Evolutionary conservation across 2,329 filamentous ascomycete species (phyloP), one percentile per base, ranked within the genome.

Genomic region (Aureobasidium sp.): DNA sequence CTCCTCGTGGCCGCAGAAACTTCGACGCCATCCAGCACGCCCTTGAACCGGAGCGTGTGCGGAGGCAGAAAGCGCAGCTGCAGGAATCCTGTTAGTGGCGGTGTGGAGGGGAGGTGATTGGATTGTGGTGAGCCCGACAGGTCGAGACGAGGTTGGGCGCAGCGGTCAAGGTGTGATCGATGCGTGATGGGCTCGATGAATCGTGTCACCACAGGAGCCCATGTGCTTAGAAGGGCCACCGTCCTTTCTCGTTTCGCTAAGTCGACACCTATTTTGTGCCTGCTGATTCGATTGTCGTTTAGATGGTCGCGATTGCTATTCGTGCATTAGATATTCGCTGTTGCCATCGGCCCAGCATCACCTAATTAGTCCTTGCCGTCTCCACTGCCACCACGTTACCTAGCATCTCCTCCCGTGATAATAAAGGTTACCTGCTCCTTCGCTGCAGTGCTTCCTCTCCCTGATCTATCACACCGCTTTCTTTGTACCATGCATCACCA

Each of bases 81-180:
- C 55, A 59, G 20, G 44, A 60, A 6, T 60, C 24, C 24, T 51
- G 15, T 43, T 60, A 41, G 57, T 50, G 57, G 57, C 57, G 44
- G 57, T 60, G 46, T 43, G 57, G 32, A 34, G 4, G 36, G 32
- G 17, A 51, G 17, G 15, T 60, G 57, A 60, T 60, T 51, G 57
- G 57, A 12, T 60, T 32, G 26, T 34, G 44, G 12, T 7, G 41
- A 36, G 29, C 43, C 43, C 36, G 37, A 41, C 37, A 46, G 46
- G 56, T 59, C 56, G 44, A 59, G 46, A 50, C 57, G 57, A 60
- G 57, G 57, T 50, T 50, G 44, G 46, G 37, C 46, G 44, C 46
- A 51, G 57, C 55, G 55, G 41, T 60, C 57, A 51, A 51, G 57
- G 57, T 60, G 57, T 60, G 57, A 60, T 60, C 57, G 41, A 51